These are phyloP conservation scores for Daucus carota DNA, from an alignment of 129 eudicot genomes.

Conservation along the genomic window DH1_v3.0 NC_030383.2:5623501-5624000, in stretches of 20 bases:
- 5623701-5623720: neutral
- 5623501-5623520: neutral
- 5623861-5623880: conserved; percentile 12
- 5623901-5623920: neutral
- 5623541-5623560: conserved; percentile 30
- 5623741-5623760: neutral
- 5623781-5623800: neutral
- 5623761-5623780: conserved; percentile 9
- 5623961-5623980: neutral
- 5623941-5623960: neutral
- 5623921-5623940: neutral
- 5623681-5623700: neutral
- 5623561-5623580: conserved; percentile 48
- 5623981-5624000: neutral
- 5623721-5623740: neutral
- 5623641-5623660: conserved; percentile 10
- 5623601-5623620: conserved; percentile 48
- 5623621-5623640: conserved; percentile 25
- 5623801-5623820: neutral
- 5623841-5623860: conserved; percentile 25
- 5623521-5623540: conserved; percentile 7
- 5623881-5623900: conserved; percentile 4
- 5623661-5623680: conserved; percentile 14
- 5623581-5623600: conserved; percentile 43
- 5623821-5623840: too few species aligned